A percentile compares a stretch with the other conserved stretches of the same genome.
phyloP scores from a whole-genome alignment of 805 yeast species.

The Metschnikowia vanudenii region DNA sequence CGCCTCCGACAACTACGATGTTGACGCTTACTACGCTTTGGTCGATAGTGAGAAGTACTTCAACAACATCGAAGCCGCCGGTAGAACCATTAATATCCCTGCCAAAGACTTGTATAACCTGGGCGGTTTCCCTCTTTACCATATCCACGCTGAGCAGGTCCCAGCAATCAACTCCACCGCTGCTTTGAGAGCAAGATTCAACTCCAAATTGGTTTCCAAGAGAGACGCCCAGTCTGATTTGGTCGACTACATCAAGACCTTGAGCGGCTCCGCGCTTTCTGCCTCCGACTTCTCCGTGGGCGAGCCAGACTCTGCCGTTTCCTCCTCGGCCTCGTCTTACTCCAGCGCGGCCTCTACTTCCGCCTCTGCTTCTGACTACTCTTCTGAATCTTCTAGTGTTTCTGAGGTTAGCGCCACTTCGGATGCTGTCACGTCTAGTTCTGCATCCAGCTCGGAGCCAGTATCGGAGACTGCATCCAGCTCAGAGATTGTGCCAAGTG shows the following conservation, averaged over 20 bases:
- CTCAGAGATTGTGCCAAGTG: no score
- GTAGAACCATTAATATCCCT: constrained; percentile 33
- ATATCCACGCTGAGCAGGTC: constrained; percentile 26
- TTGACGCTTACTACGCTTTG: constrained; percentile 36
- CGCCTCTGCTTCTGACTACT: no score
- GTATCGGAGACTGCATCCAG: no score
- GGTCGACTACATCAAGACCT: constrained; percentile 22
- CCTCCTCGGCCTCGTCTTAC: no score
- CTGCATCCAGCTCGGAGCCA: no score
- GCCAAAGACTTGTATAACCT: constrained; percentile 29
- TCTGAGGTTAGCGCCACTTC: no score
- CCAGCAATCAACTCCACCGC: constrained; percentile 41
- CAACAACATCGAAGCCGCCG: constrained; percentile 33
- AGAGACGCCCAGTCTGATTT: constrained; percentile 32
- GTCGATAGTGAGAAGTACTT: constrained; percentile 26
- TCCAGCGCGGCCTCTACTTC: no score
- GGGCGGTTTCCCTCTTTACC: constrained; percentile 27
- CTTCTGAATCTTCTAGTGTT: no score
- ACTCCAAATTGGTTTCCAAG: constrained; percentile 26
- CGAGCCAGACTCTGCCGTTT: no score
- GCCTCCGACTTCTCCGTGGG: constrained; percentile 16
- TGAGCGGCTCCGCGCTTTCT: constrained; percentile 26
- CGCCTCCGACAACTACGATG: constrained; percentile 31
- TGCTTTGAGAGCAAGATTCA: constrained; percentile 39
- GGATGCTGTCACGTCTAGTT: no score